These are phyloP conservation scores for Hevea brasiliensis DNA, from an alignment of 345 rosid genomes.

Conservation along the genomic window DNA sequence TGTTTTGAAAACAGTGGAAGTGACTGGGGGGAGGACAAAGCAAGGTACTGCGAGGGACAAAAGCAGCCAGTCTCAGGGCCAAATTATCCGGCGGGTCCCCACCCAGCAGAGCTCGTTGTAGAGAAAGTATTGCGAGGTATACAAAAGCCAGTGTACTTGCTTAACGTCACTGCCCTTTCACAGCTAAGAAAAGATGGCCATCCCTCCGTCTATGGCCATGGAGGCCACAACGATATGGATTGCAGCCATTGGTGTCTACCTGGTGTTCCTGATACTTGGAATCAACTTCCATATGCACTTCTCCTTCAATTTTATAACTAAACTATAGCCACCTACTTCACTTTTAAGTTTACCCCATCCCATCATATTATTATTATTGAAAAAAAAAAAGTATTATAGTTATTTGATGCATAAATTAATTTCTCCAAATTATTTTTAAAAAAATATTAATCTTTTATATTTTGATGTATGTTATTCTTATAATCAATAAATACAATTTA, in stretches of 20 bases:
- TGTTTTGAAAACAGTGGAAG: constrained; percentile 34
- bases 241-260: constrained; percentile 69
- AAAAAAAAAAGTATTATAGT: too few relatives aligned
- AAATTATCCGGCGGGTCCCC: constrained; percentile 42
- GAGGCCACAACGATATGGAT: constrained; percentile 37
- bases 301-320: not conserved
- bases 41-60: constrained; percentile 43
- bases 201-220: constrained; percentile 52
- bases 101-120: constrained; percentile 42
- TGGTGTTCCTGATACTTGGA: constrained; percentile 67
- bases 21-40: constrained; percentile 54
- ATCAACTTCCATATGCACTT: constrained; percentile 36
- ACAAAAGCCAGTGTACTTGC: constrained; percentile 41
- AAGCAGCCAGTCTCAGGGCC: constrained; percentile 37
- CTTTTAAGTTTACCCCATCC: too few relatives aligned
- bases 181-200: constrained; percentile 56
- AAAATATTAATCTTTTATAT: too few relatives aligned
- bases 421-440: too few relatives aligned
- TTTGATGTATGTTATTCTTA: too few relatives aligned
- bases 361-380: too few relatives aligned
- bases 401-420: too few relatives aligned
- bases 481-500: too few relatives aligned
- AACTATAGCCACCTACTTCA: too few relatives aligned
- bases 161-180: constrained; percentile 38
- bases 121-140: constrained; percentile 34